Percentiles rank a stretch among this genome's conserved stretches.
phyloP scores from a whole-genome alignment of 139 green algal genomes.

The Tetratostichococcus sp. region DNA sequence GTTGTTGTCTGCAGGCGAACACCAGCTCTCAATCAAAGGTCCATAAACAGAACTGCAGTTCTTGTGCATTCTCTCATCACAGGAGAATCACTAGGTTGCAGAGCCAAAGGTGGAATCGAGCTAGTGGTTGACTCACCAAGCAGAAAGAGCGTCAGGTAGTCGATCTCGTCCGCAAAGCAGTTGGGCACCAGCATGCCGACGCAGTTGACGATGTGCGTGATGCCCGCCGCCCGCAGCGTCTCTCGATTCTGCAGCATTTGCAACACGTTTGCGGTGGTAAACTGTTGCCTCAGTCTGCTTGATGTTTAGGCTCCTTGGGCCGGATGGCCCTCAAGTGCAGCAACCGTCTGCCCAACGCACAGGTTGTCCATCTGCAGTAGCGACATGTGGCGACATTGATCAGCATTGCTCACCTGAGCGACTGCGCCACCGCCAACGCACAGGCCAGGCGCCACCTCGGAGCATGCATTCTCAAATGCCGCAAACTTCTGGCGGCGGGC shows the following conservation, averaged over 20 bases:
- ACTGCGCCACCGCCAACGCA: conserved; percentile 83
- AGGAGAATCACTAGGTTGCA: neutral
- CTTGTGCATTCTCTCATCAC: neutral
- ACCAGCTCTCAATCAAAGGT: no score
- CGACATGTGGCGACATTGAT: no score
- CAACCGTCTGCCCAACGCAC: no score
- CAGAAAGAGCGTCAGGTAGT: conserved; percentile 86
- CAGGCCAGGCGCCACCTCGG: conserved; percentile 64
- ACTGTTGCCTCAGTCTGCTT: no score
- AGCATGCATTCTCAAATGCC: conserved; percentile 71
- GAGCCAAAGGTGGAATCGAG: no score
- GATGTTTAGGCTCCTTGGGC: no score
- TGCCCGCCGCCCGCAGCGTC: conserved; percentile 57
- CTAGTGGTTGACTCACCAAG: conserved; percentile 79
- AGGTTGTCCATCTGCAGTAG: no score
- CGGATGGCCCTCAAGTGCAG: no score
- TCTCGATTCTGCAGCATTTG: conserved; percentile 58
- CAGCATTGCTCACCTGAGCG: conserved; percentile 36
- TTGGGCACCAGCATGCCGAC: conserved; percentile 86
- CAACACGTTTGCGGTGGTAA: no score
- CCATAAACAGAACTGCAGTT: neutral
- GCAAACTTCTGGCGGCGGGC: conserved; percentile 65
- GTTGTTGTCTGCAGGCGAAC: conserved; percentile 60
- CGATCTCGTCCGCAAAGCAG: conserved; percentile 79
- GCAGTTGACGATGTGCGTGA: conserved; percentile 97